Evolutionary conservation across 176 grass and related monocot species (phyloP).

Genomic region (Thalia dealbata): DNA sequence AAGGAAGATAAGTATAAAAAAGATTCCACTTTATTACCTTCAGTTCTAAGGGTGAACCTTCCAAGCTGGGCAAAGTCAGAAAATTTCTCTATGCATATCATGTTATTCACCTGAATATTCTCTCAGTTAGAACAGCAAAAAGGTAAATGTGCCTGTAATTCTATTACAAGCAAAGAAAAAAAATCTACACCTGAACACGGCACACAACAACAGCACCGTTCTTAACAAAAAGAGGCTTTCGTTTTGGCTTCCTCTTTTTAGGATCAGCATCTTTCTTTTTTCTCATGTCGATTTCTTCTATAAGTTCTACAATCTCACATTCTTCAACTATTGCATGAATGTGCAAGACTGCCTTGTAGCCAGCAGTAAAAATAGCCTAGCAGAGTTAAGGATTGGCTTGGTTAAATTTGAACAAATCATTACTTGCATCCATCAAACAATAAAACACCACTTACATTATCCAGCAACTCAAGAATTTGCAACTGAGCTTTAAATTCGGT

Average conservation of each 20-base stretch:
- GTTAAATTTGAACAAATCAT: background rate
- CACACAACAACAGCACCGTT: conserved; percentile 94
- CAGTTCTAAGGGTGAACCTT: conserved; percentile 89
- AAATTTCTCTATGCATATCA: conserved; percentile 93
- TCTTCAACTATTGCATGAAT: conserved; percentile 94
- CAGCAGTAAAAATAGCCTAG: conserved; percentile 95
- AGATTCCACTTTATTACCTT: conserved; percentile 46
- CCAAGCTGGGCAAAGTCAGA: conserved; percentile 80
- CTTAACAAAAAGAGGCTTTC: conserved; percentile 92
- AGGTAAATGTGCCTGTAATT: background rate
- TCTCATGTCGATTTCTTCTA: conserved; percentile 90
- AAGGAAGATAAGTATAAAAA: background rate
- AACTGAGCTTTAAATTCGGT: conserved; percentile 87
- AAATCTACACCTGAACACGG: conserved; percentile 51
- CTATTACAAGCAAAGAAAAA: background rate
- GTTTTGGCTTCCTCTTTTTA: conserved; percentile 71
- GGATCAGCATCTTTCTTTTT: conserved; percentile 63
- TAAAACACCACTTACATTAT: conserved; percentile 66
- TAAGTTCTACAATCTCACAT: conserved; percentile 91
- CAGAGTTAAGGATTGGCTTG: background rate
- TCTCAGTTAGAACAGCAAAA: background rate
- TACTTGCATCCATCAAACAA: background rate
- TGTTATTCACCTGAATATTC: conserved; percentile 54
- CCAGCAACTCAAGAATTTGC: conserved; percentile 91
- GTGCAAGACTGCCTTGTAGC: conserved; percentile 89